These are phyloP conservation scores for Suillus discolor DNA, from an alignment of 768 basidiomycete species.

Conservation along the genomic window DNA sequence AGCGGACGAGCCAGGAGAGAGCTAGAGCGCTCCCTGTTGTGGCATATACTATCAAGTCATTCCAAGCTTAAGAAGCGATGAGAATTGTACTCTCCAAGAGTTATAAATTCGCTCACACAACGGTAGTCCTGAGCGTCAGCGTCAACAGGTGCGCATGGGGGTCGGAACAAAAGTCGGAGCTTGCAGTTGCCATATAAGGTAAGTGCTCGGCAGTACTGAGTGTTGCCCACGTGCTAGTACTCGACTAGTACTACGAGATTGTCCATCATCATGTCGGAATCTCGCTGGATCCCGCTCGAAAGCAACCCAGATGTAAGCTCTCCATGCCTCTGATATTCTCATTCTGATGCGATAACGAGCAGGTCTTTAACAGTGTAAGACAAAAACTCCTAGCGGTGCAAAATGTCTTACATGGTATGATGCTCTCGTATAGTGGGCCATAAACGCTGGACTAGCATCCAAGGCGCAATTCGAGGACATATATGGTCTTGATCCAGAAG, in stretches of 20 bases:
- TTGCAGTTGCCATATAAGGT: not conserved
- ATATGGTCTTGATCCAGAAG: conserved; percentile 72
- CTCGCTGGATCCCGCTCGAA: conserved; percentile 80
- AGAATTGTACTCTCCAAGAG: not conserved
- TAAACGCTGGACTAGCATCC: conserved; percentile 58
- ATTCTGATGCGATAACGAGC: conserved; percentile 11
- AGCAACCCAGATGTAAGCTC: conserved; percentile 60
- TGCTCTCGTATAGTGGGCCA: conserved; percentile 56
- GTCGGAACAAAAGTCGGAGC: not conserved
- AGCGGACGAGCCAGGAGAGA: too few relatives aligned
- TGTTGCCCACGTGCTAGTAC: too few relatives aligned
- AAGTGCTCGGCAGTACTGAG: not conserved
- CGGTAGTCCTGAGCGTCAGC: not conserved
- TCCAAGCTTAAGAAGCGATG: not conserved
- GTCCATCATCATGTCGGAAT: conserved; percentile 20
- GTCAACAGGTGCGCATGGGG: not conserved
- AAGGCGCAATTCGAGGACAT: conserved; percentile 65
- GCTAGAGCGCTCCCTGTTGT: not conserved
- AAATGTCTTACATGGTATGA: not conserved
- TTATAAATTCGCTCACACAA: not conserved
- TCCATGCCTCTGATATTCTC: not conserved
- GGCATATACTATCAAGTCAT: not conserved
- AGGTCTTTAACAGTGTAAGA: conserved; percentile 37
- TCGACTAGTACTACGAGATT: conserved; percentile 9
- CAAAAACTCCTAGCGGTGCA: not conserved